Conservation (phyloP, 106 monocot species). For the Dioscorea zingiberensis region DNA sequence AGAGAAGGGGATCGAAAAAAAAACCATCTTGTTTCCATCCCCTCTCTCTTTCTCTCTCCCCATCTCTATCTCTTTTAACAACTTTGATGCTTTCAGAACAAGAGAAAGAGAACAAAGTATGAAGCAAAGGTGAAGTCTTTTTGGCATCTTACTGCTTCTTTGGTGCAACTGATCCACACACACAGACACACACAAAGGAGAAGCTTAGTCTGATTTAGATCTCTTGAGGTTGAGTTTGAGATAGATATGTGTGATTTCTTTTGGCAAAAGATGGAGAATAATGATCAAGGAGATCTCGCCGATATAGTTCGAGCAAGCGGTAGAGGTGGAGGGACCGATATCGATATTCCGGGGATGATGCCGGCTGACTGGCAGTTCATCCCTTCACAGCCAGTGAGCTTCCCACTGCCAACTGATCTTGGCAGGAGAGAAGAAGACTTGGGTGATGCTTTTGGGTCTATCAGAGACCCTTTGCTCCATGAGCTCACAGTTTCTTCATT, state of each 20-base stretch:
- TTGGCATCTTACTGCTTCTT: background rate
- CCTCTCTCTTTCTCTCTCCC: conserved; percentile 1
- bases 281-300: conserved; percentile 43
- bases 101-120: background rate
- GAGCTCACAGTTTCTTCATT: conserved; percentile 6
- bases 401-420: conserved; percentile 3
- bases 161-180: conserved; percentile 1
- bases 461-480: conserved; percentile 18
- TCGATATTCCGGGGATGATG: background rate
- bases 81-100: background rate
- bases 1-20: no score
- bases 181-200: conserved; percentile 1
- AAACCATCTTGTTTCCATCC: no score
- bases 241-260: conserved; percentile 34
- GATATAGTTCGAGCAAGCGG: conserved; percentile 42
- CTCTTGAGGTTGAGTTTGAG: background rate
- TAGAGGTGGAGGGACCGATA: background rate
- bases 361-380: conserved; percentile 17
- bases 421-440: conserved; percentile 4
- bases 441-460: conserved; percentile 21
- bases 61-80: background rate
- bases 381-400: background rate
- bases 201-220: background rate
- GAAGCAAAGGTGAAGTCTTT: no score
- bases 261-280: conserved; percentile 45